Evolutionary conservation across 805 yeast species (phyloP), one percentile per base, ranked within the genome.

Genomic region (Teunomyces kruisii): DNA sequence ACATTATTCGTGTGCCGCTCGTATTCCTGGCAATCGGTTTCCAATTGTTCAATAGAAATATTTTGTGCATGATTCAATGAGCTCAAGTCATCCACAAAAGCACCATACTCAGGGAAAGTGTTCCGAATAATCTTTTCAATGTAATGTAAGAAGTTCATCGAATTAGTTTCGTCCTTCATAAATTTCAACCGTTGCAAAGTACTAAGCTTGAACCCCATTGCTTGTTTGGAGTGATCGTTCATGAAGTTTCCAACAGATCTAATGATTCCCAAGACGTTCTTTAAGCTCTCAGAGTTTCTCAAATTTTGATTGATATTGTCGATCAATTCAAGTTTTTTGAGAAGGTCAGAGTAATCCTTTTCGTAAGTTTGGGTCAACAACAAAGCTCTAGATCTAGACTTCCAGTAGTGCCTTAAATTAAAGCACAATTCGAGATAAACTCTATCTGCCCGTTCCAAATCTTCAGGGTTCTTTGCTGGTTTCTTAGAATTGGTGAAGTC

Each of bases 161-260:
- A 79, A 61, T 92, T 91, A 47, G 83, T 79, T 22, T 86, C 89
- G 65, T 92, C 97, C 61, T 94, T 94, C 67, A 95, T 84, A 54
- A 95, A 90, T 27, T 86, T 88, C 47, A 94, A 75, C 54, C 98
- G 73, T 58, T 90, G 97, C 43, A 94, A 74, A n/a, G 97, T 88
- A 37, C 88, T 84, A 48, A 94, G 71, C 57, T 86, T 86, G 75
- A 95, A 95, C 3, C 99, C 99, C 52, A 80, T 78, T 1, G 97
- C 98, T 62, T 90, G 96, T 56, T 90, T 91, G 2, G 88, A 75
- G n/a, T 81, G 72, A 57, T 90, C 96, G 62, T 95, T 94, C 99
- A 94, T 94, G 62, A 84, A 92, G 63, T 94, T 94, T 47, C 99
- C 99, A 41, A 94, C 94, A 3, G 91, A 84, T 51, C 91, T 72